Evolutionary conservation across 2,329 filamentous ascomycete species (phyloP).

Genomic region (Eurotiales sp.): DNA sequence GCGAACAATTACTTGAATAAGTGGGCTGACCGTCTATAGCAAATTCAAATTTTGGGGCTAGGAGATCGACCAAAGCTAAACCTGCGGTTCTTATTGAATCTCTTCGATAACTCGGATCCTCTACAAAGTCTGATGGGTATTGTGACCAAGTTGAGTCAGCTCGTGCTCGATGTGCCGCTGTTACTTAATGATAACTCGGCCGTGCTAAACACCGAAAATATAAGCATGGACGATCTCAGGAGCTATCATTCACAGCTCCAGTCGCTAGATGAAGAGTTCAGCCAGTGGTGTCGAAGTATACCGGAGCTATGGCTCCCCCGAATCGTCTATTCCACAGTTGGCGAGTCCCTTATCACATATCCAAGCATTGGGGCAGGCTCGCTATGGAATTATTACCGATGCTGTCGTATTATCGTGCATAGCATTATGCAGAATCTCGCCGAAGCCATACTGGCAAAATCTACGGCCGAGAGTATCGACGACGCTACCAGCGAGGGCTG

Average conservation of each 20-base stretch:
- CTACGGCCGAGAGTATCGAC: not conserved
- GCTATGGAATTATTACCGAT: slow-evolving; percentile 36
- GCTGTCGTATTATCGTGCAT: slow-evolving; percentile 31
- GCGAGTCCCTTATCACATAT: slow-evolving; percentile 31
- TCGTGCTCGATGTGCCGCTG: slow-evolving; percentile 22
- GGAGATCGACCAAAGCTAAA: slow-evolving; percentile 29
- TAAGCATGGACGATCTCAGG: slow-evolving; percentile 16
- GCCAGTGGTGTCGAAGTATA: slow-evolving; percentile 28
- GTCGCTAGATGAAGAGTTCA: slow-evolving; percentile 27
- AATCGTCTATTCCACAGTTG: slow-evolving; percentile 26
- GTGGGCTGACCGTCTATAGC: too few relatives aligned
- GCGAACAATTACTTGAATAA: too few relatives aligned
- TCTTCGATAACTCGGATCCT: slow-evolving; percentile 28
- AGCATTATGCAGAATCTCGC: slow-evolving; percentile 25
- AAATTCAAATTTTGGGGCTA: slow-evolving; percentile 32
- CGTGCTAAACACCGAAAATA: not conserved
- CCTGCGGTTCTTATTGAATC: slow-evolving; percentile 26
- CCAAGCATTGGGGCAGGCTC: slow-evolving; percentile 24
- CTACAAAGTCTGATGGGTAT: slow-evolving; percentile 29
- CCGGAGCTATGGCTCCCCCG: slow-evolving; percentile 33
- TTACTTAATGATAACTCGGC: not conserved
- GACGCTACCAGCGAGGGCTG: too few relatives aligned
- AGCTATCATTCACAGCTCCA: slow-evolving; percentile 23
- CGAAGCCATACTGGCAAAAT: slow-evolving; percentile 1
- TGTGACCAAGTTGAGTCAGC: slow-evolving; percentile 27